phyloP scores from a whole-genome alignment of 352 stramenopile species.

The Phytophthora citricola region DNA sequence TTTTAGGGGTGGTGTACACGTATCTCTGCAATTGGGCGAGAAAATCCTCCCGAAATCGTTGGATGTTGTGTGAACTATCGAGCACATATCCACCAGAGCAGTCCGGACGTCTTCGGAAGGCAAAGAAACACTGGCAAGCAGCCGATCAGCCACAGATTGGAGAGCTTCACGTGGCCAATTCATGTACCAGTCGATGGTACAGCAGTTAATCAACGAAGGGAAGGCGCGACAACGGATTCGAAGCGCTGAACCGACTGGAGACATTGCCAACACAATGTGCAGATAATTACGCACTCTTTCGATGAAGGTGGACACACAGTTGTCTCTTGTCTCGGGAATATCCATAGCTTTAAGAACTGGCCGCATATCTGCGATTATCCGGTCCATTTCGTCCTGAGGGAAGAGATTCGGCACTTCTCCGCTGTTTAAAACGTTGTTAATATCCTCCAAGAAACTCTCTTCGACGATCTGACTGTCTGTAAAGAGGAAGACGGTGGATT shows the following conservation, averaged over 20 bases:
- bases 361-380: conserved; percentile 93
- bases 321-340: conserved; percentile 92
- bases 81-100: conserved; percentile 92
- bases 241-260: conserved; percentile 92
- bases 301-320: conserved; percentile 92
- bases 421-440: conserved; percentile 97
- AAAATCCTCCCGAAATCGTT: conserved; percentile 91
- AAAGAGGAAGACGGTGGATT: conserved; percentile 92
- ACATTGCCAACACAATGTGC: conserved; percentile 96
- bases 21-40: conserved; percentile 89
- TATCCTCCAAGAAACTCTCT: conserved; percentile 95
- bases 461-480: conserved; percentile 96
- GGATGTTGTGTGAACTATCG: conserved; percentile 93
- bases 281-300: conserved; percentile 92
- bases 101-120: conserved; percentile 74
- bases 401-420: conserved; percentile 97
- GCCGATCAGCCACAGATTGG: conserved; percentile 88
- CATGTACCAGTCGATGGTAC: conserved; percentile 97
- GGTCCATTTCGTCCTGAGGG: conserved; percentile 93
- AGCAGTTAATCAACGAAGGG: conserved; percentile 96
- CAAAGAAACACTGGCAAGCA: conserved; percentile 86
- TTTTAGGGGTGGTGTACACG: conserved; percentile 97
- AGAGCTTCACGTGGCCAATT: conserved; percentile 94
- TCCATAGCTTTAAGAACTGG: conserved; percentile 88
- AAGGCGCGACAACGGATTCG: conserved; percentile 94